phyloP scores from a whole-genome alignment of 1,284 basidiomycete genomes.

The Schizophyllum commune region DNA sequence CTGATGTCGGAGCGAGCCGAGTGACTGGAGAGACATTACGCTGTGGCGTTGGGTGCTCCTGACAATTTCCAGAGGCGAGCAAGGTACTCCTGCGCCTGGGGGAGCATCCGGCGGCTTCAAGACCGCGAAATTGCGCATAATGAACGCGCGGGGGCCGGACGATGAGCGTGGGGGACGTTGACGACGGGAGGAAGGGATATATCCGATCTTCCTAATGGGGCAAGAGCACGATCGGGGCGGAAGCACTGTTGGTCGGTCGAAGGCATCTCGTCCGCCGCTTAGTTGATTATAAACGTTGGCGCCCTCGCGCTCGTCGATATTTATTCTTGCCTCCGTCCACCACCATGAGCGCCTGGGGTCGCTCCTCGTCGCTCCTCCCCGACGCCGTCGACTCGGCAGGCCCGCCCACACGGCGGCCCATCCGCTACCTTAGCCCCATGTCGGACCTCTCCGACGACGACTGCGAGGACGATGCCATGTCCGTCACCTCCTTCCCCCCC shows the following conservation, averaged over 20 bases:
- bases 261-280: not conserved
- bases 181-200: not conserved
- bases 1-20: not conserved
- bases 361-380: not conserved
- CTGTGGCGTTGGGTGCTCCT: no score
- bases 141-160: no score
- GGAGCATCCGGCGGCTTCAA: no score
- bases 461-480: slow-evolving; percentile 24
- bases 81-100: no score
- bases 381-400: not conserved
- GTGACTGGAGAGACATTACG: not conserved
- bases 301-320: not conserved
- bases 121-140: no score
- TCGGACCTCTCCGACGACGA: slow-evolving; percentile 18
- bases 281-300: not conserved
- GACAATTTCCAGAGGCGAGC: no score
- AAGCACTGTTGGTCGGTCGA: not conserved
- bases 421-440: not conserved
- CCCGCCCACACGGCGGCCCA: not conserved
- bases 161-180: not conserved
- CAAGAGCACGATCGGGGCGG: not conserved
- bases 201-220: not conserved
- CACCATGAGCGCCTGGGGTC: not conserved
- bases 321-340: not conserved
- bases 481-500: slow-evolving; percentile 29